These are phyloP conservation scores for Sporothrix phasma DNA, from an alignment of 2,329 filamentous ascomycete species.

Conservation along the genomic window DNA sequence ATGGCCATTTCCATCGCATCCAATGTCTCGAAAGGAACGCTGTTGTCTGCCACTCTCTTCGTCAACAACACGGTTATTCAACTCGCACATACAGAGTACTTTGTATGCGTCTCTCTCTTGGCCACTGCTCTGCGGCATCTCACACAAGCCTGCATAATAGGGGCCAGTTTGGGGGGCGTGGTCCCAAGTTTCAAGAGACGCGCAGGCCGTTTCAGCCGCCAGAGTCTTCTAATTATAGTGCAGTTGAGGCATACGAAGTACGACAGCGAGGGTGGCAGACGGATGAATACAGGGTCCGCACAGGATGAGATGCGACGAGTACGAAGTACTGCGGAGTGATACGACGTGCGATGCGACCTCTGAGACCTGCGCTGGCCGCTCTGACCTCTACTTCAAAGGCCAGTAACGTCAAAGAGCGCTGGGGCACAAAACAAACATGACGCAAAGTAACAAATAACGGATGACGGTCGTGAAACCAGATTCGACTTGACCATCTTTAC, in stretches of 20 bases:
- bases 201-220: constrained; percentile 11
- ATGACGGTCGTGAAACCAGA: neutral
- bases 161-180: neutral
- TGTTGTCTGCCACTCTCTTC: neutral
- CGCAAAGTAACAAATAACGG: neutral
- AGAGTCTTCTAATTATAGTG: neutral
- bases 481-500: no score
- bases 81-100: no score
- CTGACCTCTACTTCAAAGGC: neutral
- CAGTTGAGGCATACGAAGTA: neutral
- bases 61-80: neutral
- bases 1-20: neutral
- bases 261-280: neutral
- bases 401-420: neutral
- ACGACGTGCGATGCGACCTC: no score
- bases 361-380: neutral
- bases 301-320: neutral
- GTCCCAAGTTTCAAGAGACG: constrained; percentile 11
- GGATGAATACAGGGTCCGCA: neutral
- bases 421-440: neutral
- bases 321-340: neutral
- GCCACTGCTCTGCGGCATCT: neutral
- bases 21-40: neutral
- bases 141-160: neutral
- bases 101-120: no score